Base-by-base conservation (phyloP, 1,284 basidiomycete genomes). In the Apiotrichum brassicae region DNA sequence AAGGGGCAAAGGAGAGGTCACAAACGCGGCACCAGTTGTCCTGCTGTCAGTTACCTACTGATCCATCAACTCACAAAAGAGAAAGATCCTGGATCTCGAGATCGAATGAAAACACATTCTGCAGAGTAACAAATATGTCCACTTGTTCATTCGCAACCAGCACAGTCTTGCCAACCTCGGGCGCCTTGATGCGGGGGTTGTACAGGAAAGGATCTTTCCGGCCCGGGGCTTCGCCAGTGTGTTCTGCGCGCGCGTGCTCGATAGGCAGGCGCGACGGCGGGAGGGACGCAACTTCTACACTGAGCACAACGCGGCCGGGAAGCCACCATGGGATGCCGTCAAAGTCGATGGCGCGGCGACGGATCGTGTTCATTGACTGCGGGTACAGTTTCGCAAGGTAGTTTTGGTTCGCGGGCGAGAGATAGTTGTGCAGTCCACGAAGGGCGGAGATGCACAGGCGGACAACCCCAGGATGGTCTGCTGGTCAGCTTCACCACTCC, bases 21-120 rank as follows among this genome's bases (percentile, higher is more conserved):
- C 79, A 58, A 94, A 87, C 3, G 77, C 70, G 8, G 84, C 83
- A 0, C 95, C 95, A 3, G 84, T 81, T 1, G 89, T 91, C 52
- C 90, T 94, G 56, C 2, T 5, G 46, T 38, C 19, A 47, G 34
- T 24, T 3, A 12, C 3, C 4, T 8, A 9, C 34, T 25, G 12
- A 24, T 16, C 18, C 26, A 30, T 18, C 3, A 35, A 65, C 75
- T 59, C 61, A 91, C 91, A 89, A 86, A 9, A 97, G 76, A 11
- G 82, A 80, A 26, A 97, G 66, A 55, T 81, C 83, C 53, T 87
- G 82, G 23, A 97, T 70, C 53, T 95, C 89, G 11, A 98, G 77
- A 53, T 92, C 87, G 67, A 97, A 91, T 1, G 86, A 80, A 63
- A 87, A 94, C 0, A 90, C 87, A 65, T 98, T 98, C 53, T 83